phyloP scores from a whole-genome alignment of 1,139 yeast genomes.

The Geotrichum candidum region DNA sequence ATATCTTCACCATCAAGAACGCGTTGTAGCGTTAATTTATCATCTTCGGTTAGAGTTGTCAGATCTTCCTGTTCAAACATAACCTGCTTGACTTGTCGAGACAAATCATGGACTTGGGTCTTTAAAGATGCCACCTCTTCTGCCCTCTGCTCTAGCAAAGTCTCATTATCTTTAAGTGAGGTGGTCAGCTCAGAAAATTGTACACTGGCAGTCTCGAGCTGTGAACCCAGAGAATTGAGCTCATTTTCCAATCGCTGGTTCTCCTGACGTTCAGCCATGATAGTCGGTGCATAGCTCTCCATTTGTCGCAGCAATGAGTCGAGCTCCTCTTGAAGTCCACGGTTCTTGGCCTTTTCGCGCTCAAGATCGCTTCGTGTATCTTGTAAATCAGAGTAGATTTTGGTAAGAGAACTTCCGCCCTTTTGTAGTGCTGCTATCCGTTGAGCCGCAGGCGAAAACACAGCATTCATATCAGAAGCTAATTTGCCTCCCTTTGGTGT shows the following conservation, averaged over 20 bases:
- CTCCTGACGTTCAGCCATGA: slow-evolving; percentile 60
- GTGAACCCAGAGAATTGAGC: slow-evolving; percentile 46
- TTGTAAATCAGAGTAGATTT: slow-evolving; percentile 61
- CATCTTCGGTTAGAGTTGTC: slow-evolving; percentile 51
- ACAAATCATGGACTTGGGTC: slow-evolving; percentile 64
- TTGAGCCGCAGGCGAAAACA: slow-evolving; percentile 42
- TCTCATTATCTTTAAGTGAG: slow-evolving; percentile 27
- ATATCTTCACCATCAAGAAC: slow-evolving; percentile 34
- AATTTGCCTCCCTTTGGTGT: slow-evolving; percentile 11
- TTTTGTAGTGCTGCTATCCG: slow-evolving; percentile 45
- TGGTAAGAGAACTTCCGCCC: slow-evolving; percentile 58
- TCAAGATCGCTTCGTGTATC: slow-evolving; percentile 58
- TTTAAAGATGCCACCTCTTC: slow-evolving; percentile 37
- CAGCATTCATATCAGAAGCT: slow-evolving; percentile 21
- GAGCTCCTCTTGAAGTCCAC: slow-evolving; percentile 61
- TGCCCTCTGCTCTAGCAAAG: slow-evolving; percentile 27
- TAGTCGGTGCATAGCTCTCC: slow-evolving; percentile 72
- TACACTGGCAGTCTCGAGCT: slow-evolving; percentile 43
- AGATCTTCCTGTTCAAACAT: slow-evolving; percentile 56
- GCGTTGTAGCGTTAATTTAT: slow-evolving; percentile 48
- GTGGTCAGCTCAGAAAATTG: slow-evolving; percentile 39
- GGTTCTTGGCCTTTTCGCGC: slow-evolving; percentile 67
- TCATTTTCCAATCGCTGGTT: slow-evolving; percentile 46
- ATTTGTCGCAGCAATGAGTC: slow-evolving; percentile 64
- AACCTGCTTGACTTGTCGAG: slow-evolving; percentile 70